Evolutionary conservation across 2,329 filamentous ascomycete genomes (phyloP).

Genomic region (Scedosporium dehoogii): DNA sequence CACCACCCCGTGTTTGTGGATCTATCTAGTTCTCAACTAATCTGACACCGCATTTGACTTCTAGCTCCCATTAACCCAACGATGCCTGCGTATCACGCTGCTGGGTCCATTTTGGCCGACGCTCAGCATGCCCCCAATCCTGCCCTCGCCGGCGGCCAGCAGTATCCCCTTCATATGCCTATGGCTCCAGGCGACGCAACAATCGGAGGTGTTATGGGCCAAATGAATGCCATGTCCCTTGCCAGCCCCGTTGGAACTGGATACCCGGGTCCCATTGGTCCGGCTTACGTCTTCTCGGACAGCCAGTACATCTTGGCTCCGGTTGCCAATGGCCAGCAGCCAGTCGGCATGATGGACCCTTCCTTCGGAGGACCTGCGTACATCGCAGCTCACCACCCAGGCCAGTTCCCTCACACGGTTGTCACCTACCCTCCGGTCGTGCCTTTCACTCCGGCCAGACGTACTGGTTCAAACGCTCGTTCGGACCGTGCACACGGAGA

Average conservation of each 20-base stretch:
- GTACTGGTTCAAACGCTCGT: conserved; percentile 32
- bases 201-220: conserved; percentile 7
- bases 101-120: background rate
- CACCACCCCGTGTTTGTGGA: background rate
- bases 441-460: conserved; percentile 44
- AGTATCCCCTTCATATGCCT: conserved; percentile 1
- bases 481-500: conserved; percentile 39
- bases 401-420: conserved; percentile 18
- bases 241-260: conserved; percentile 10
- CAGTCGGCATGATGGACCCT: conserved; percentile 19
- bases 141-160: background rate
- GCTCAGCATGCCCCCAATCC: background rate
- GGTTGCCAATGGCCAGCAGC: conserved; percentile 21
- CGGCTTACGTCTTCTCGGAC: conserved; percentile 20
- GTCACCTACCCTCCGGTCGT: conserved; percentile 28
- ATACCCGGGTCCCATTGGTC: conserved; percentile 5
- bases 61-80: conserved; percentile 3
- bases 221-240: conserved; percentile 22
- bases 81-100: conserved; percentile 2
- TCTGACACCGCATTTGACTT: background rate
- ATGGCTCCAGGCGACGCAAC: background rate
- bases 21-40: background rate
- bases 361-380: conserved; percentile 17
- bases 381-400: conserved; percentile 25
- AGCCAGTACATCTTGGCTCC: conserved; percentile 27